These are phyloP conservation scores for Zygosaccharomyces bisporus DNA, from an alignment of 805 yeast genomes.

Conservation along the genomic window DNA sequence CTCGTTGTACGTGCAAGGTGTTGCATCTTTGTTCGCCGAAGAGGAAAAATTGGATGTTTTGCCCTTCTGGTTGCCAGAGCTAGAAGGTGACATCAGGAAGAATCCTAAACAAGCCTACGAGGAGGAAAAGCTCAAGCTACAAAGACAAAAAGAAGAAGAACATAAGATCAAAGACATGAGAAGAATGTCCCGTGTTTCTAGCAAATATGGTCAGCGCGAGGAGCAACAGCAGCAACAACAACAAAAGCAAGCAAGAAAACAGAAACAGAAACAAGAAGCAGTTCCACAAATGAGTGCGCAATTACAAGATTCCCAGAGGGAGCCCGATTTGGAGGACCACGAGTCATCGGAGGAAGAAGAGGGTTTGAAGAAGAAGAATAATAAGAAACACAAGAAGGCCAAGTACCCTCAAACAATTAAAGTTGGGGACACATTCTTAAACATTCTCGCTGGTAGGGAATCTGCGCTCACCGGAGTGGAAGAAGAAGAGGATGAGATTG, in stretches of 20 bases:
- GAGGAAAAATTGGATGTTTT: constrained; percentile 77
- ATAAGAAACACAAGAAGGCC: constrained; percentile 7
- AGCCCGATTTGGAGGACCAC: constrained; percentile 51
- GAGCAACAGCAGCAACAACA: constrained; percentile 8
- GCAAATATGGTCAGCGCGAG: constrained; percentile 10
- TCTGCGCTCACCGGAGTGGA: constrained; percentile 54
- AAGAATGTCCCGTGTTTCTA: constrained; percentile 30
- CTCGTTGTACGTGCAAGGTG: constrained; percentile 90
- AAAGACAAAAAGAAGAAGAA: constrained; percentile 42
- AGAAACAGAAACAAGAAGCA: not conserved
- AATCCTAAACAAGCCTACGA: constrained; percentile 78
- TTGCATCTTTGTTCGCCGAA: constrained; percentile 81
- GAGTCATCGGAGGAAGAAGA: constrained; percentile 49
- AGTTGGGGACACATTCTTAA: constrained; percentile 35
- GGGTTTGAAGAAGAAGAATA: constrained; percentile 11
- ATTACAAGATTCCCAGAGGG: constrained; percentile 25
- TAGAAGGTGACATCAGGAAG: constrained; percentile 71
- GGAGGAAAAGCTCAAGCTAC: constrained; percentile 53
- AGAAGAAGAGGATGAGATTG: constrained; percentile 84
- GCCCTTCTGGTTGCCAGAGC: constrained; percentile 93
- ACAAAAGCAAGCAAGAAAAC: constrained; percentile 1
- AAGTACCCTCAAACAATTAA: constrained; percentile 31
- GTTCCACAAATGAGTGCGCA: constrained; percentile 6
- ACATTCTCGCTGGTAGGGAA: constrained; percentile 40
- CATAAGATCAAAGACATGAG: constrained; percentile 37